Conservation (phyloP, 352 stramenopile genomes). For the Pilasporangium apinafurcum region DNA sequence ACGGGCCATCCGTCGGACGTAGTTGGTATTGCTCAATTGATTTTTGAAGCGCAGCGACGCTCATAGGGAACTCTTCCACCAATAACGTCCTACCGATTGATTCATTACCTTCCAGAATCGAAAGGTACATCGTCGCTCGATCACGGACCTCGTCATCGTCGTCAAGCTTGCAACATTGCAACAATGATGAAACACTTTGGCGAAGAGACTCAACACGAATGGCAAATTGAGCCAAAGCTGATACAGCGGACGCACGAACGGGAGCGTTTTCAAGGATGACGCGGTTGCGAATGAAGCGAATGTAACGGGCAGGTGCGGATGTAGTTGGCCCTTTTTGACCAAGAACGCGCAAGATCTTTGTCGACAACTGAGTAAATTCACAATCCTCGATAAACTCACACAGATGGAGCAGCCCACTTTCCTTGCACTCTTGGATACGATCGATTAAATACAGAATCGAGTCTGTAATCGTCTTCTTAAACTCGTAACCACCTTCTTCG, state of each 20-base stretch:
- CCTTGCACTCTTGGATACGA: constrained; percentile 95
- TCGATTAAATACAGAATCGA: constrained; percentile 96
- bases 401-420: constrained; percentile 95
- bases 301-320: constrained; percentile 94
- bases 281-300: constrained; percentile 99
- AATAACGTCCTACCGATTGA: constrained; percentile 44
- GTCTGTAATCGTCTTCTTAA: constrained; percentile 99
- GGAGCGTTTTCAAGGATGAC: constrained; percentile 98
- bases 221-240: constrained; percentile 95
- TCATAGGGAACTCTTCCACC: constrained; percentile 77
- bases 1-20: constrained; percentile 56
- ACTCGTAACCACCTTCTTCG: constrained; percentile 96
- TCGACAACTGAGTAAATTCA: constrained; percentile 87
- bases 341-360: constrained; percentile 95
- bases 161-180: constrained; percentile 95
- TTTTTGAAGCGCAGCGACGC: constrained; percentile 62
- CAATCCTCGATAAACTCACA: constrained; percentile 99
- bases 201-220: constrained; percentile 91
- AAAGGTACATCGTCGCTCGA: constrained; percentile 86
- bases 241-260: constrained; percentile 95
- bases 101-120: constrained; percentile 63
- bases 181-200: constrained; percentile 90
- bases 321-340: constrained; percentile 94
- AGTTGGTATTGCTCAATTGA: constrained; percentile 87
- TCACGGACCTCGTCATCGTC: constrained; percentile 98